A percentile compares a stretch with the other conserved stretches of the same genome.
Conservation (phyloP, 768 basidiomycete genomes). For the Neoboletus subvelutipes region DNA sequence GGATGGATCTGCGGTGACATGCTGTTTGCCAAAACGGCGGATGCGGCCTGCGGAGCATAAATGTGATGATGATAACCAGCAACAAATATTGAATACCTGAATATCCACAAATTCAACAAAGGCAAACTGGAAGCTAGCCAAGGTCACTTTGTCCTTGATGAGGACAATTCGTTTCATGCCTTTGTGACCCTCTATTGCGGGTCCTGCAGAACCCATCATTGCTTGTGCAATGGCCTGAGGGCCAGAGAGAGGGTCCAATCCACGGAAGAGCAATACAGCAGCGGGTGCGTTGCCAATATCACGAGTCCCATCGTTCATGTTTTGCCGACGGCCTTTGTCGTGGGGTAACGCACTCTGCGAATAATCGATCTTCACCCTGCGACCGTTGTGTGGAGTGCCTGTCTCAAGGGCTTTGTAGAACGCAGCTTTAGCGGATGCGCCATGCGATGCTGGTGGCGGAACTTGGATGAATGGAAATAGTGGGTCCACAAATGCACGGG, state of each 20-base stretch:
- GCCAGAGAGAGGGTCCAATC: conserved; percentile 83
- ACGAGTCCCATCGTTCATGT: conserved; percentile 88
- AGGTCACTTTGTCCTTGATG: conserved; percentile 84
- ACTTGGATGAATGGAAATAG: conserved; percentile 90
- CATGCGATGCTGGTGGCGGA: conserved; percentile 88
- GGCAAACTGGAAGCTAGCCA: conserved; percentile 89
- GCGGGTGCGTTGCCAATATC: conserved; percentile 89
- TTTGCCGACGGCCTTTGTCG: conserved; percentile 63
- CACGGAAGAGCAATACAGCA: conserved; percentile 85
- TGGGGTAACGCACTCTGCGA: conserved; percentile 80
- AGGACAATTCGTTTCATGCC: conserved; percentile 87
- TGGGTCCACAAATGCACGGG: conserved; percentile 87
- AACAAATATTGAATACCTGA: conserved; percentile 48
- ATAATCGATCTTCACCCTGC: conserved; percentile 93
- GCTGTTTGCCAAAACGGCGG: conserved; percentile 75
- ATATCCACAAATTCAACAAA: conserved; percentile 91
- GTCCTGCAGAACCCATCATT: conserved; percentile 79
- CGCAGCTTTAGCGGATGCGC: conserved; percentile 67
- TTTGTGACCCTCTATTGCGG: conserved; percentile 72
- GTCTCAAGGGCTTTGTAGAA: conserved; percentile 77
- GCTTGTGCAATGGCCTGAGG: conserved; percentile 86
- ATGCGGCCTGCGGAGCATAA: conserved; percentile 61
- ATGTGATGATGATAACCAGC: neutral
- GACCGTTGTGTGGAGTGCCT: conserved; percentile 70
- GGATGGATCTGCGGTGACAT: conserved; percentile 89